Percentiles rank a stretch among this genome's conserved stretches.
Evolutionary conservation across 345 rosid genomes (phyloP).

Genomic region (Populus euphratica): DNA sequence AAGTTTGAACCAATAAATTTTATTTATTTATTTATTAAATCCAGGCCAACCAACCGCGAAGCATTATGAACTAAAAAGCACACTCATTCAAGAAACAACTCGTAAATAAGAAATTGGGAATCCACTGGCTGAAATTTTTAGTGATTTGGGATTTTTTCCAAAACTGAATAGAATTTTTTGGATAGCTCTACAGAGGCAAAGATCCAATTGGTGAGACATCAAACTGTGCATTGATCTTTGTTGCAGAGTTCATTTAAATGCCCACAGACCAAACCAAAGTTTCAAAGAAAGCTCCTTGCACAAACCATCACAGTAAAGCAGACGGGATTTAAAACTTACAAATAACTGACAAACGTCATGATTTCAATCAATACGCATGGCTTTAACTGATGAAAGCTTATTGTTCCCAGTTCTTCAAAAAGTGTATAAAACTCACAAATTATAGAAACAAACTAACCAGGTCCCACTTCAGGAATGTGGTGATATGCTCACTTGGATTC

Average conservation of each 20-base stretch:
- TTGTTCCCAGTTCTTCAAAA: too few species aligned
- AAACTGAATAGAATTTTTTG: not conserved
- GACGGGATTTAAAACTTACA: too few species aligned
- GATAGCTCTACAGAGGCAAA: not conserved
- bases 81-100: not conserved
- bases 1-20: too few species aligned
- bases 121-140: not conserved
- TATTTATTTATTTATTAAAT: too few species aligned
- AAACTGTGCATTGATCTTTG: not conserved
- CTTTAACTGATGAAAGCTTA: not conserved
- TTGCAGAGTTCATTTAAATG: not conserved
- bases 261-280: too few species aligned
- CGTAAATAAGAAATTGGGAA: not conserved
- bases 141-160: not conserved
- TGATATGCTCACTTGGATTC: conserved; percentile 81
- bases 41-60: too few species aligned
- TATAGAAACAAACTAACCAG: conserved; percentile 37
- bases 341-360: too few species aligned
- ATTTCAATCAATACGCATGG: not conserved
- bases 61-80: too few species aligned
- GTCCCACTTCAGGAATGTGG: conserved; percentile 84
- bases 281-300: too few species aligned
- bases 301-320: too few species aligned
- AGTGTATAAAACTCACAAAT: not conserved
- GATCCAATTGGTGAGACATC: not conserved